Conservation (phyloP, 768 basidiomycete genomes). For the Tremella yokohamensis region DNA sequence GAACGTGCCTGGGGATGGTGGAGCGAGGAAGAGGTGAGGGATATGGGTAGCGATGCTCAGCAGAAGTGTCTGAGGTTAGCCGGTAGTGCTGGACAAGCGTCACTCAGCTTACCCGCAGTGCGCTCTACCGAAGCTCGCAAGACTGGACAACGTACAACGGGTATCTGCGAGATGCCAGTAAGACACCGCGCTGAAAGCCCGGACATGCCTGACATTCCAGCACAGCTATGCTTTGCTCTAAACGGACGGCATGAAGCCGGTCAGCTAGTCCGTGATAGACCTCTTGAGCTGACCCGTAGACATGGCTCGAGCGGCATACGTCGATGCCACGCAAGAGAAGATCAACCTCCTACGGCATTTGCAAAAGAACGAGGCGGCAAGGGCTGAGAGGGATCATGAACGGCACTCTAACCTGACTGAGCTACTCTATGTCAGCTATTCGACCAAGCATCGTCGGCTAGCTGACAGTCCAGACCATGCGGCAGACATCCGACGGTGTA, state of each 20-base stretch:
- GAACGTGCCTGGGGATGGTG: neutral
- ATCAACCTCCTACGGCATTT: constrained; percentile 28
- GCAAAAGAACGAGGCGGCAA: constrained; percentile 13
- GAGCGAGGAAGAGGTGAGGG: neutral
- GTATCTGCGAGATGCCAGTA: constrained; percentile 44
- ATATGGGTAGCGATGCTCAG: neutral
- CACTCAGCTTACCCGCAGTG: constrained; percentile 15
- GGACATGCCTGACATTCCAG: constrained; percentile 16
- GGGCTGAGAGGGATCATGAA: neutral
- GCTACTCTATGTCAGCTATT: neutral
- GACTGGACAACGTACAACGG: constrained; percentile 49
- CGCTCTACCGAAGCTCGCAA: constrained; percentile 47
- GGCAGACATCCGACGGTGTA: neutral
- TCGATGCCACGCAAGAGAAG: constrained; percentile 38
- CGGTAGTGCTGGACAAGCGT: neutral
- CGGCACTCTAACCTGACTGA: neutral
- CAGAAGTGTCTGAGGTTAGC: constrained; percentile 15
- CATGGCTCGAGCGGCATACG: constrained; percentile 27
- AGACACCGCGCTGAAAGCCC: constrained; percentile 5
- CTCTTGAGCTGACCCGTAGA: constrained; percentile 16
- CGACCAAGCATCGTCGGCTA: neutral
- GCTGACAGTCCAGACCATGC: neutral
- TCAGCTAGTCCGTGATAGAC: constrained; percentile 10
- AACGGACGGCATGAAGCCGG: constrained; percentile 29
- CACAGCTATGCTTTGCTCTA: constrained; percentile 41